Percentiles rank a stretch among this genome's conserved stretches.
phyloP scores from a whole-genome alignment of 2,329 filamentous ascomycete species.

The Macroventuria anomochaeta region DNA sequence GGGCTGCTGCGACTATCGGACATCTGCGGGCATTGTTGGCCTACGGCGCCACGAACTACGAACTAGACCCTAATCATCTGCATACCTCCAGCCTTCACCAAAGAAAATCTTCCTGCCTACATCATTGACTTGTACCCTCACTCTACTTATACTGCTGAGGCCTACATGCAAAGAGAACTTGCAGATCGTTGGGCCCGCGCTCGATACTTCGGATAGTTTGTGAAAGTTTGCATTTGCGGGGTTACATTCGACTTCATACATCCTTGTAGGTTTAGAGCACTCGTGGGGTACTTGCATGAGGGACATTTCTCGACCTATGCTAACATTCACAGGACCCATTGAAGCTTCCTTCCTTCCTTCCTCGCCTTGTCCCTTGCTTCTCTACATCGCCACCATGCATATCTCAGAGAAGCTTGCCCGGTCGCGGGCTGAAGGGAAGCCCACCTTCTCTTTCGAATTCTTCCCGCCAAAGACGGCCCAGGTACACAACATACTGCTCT shows the following conservation, averaged over 20 bases:
- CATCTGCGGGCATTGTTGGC: slow-evolving; percentile 22
- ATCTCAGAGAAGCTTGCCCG: slow-evolving; percentile 90
- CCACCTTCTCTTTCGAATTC: slow-evolving; percentile 98
- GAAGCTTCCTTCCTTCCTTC: slow-evolving; percentile 2
- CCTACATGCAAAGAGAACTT: slow-evolving; percentile 61
- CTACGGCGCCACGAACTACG: not conserved
- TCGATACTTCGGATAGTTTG: slow-evolving; percentile 54
- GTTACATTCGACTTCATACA: slow-evolving; percentile 13
- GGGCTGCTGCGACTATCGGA: no score
- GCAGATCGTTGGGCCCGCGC: slow-evolving; percentile 58
- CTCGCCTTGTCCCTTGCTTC: slow-evolving; percentile 6
- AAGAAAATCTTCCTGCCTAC: not conserved
- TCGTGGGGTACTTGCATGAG: slow-evolving; percentile 29
- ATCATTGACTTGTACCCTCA: slow-evolving; percentile 3
- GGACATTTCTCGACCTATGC: slow-evolving; percentile 2
- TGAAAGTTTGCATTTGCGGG: slow-evolving; percentile 19
- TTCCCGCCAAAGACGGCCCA: slow-evolving; percentile 97
- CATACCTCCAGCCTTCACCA: slow-evolving; percentile 8
- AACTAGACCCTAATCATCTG: no score
- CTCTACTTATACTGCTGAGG: slow-evolving; percentile 18
- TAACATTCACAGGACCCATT: slow-evolving; percentile 8
- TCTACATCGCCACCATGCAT: slow-evolving; percentile 72
- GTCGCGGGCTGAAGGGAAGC: slow-evolving; percentile 76
- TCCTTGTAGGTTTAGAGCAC: slow-evolving; percentile 31
- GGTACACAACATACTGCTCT: slow-evolving; percentile 37